Conservation (phyloP, 179 eudicot genomes). For the Beta corolliflora region DNA sequence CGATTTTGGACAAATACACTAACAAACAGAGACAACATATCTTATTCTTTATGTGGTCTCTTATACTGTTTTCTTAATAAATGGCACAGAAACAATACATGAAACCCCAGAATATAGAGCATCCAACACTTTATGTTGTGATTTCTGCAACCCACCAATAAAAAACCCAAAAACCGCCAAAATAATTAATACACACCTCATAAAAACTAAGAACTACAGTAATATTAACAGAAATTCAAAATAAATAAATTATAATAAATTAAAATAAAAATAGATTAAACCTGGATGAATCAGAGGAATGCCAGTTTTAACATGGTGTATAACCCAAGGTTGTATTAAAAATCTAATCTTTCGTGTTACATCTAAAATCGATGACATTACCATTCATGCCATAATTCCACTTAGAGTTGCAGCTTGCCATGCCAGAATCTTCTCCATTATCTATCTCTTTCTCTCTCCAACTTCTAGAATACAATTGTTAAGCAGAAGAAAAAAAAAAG, state of each 20-base stretch:
- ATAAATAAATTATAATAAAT: too few species aligned
- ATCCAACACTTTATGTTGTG: slow-evolving; percentile 61
- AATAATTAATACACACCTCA: slow-evolving; percentile 21
- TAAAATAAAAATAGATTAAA: neutral
- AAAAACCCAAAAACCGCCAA: neutral
- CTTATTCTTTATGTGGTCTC: too few species aligned
- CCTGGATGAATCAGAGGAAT: slow-evolving; percentile 82
- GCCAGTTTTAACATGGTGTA: slow-evolving; percentile 50
- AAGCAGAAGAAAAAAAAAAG: too few species aligned
- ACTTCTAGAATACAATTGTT: too few species aligned
- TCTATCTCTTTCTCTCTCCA: neutral
- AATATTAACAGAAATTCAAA: too few species aligned
- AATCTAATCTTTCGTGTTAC: slow-evolving; percentile 71
- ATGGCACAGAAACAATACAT: slow-evolving; percentile 94
- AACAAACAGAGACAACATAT: too few species aligned
- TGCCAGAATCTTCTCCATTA: slow-evolving; percentile 32
- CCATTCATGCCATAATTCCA: slow-evolving; percentile 64
- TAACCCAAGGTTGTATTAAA: slow-evolving; percentile 70
- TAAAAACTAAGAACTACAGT: slow-evolving; percentile 3
- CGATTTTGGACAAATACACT: too few species aligned
- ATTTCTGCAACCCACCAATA: slow-evolving; percentile 59
- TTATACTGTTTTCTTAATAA: too few species aligned
- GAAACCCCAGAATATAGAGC: slow-evolving; percentile 67
- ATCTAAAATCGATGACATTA: slow-evolving; percentile 62
- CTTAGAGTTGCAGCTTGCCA: slow-evolving; percentile 66